Evolutionary conservation across 2,329 filamentous ascomycete genomes (phyloP), one percentile per base, ranked within the genome.

Genomic region (Epichloe aotearoae): DNA sequence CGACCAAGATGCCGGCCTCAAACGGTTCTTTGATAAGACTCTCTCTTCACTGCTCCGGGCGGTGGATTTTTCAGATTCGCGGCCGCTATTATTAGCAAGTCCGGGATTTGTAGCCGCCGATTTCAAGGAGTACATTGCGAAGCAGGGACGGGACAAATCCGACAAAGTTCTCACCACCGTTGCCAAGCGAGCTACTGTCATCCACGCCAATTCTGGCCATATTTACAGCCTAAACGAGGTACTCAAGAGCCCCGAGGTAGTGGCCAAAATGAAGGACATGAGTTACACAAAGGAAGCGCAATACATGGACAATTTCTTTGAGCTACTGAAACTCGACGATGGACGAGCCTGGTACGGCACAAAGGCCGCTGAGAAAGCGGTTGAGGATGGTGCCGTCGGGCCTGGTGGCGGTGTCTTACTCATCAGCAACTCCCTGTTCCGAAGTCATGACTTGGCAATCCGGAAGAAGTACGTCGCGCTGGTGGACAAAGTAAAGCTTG

Each of bases 261-360:
- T 84, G 47, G 76, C 78, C 1, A 84, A 85, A 56, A 80, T 97
- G 60, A 83, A 84, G 54, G 83, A 96, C 63, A 93, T 89, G 56
- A 93, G 91, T 61, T 96, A 93, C 63, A 83, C 87, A 3, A 80
- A 82, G 53, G 90, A 96, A 67, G 88, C 88, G 1, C 77, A 76
- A 38, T 74, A 88, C 53, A 89, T 98, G 81, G 89, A 97, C 60
- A 79, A 82, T 43, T 89, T 97, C 63, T 82, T 86, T 59, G 77
- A 82, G 0, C 73, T 87, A 54, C 72, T 98, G 53, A 82, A 90
- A 48, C 80, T 80, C 53, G 90, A 97, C 55, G 90, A 96, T 57
- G 86, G 87, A 3, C 80, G 86, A 51, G 91, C 90, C 2, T 95
- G 90, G 77, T 98, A 98, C 66, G 93, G 93, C 0, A 80, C 84